phyloP scores from a whole-genome alignment of 192 early-diverging fungal species.

The Funneliformis geosporum region DNA sequence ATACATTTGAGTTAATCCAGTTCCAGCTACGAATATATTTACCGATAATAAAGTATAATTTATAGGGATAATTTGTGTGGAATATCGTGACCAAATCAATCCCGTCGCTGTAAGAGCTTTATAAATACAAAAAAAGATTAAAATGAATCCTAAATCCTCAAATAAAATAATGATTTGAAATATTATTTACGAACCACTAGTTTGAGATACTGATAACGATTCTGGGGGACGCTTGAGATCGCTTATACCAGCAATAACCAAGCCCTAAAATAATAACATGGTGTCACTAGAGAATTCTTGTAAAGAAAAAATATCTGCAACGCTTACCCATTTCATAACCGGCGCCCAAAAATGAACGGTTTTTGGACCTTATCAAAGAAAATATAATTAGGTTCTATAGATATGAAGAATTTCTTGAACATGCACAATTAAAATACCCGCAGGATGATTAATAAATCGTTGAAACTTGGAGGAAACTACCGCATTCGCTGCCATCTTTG shows the following conservation, averaged over 20 bases:
- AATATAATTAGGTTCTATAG: neutral
- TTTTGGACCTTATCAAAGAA: constrained; percentile 74
- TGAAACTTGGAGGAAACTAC: constrained; percentile 30
- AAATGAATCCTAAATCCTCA: neutral
- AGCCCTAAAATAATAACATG: constrained; percentile 52
- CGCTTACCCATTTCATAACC: constrained; percentile 81
- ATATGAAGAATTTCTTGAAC: neutral
- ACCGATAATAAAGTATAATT: constrained; percentile 90
- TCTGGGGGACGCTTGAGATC: constrained; percentile 90
- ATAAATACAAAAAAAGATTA: neutral
- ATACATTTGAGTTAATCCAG: constrained; percentile 82
- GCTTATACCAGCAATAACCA: constrained; percentile 91
- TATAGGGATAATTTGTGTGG: constrained; percentile 89
- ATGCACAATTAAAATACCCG: constrained; percentile 43
- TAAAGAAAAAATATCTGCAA: neutral
- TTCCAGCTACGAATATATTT: constrained; percentile 92
- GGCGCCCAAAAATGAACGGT: constrained; percentile 99
- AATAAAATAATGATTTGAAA: neutral
- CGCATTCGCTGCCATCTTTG: neutral
- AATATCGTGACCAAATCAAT: constrained; percentile 97
- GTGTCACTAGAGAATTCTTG: neutral
- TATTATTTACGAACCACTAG: constrained; percentile 49
- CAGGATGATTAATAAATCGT: constrained; percentile 63
- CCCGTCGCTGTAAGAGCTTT: constrained; percentile 89
- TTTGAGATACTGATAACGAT: constrained; percentile 84